Conservation (phyloP, 495 filamentous ascomycete species). For the Tuber aestivum region DNA sequence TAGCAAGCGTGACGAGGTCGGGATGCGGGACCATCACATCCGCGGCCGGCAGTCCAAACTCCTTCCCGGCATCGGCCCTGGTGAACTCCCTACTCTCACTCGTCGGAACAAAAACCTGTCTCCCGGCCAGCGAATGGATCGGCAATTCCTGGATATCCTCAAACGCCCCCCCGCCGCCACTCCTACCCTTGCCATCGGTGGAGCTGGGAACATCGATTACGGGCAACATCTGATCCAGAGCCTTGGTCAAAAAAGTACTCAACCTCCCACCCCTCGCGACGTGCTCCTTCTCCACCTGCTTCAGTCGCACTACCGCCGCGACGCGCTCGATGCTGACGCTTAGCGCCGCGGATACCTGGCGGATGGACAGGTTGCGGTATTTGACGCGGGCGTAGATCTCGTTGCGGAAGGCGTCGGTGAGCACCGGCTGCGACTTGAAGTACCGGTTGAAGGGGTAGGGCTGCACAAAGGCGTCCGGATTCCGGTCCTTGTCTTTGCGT, state of each 20-base stretch:
- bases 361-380: conserved; percentile 59
- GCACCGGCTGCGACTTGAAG: conserved; percentile 66
- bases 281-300: conserved; percentile 69
- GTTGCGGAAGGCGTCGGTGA: conserved; percentile 69
- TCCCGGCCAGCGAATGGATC: conserved; percentile 67
- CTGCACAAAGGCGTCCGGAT: conserved; percentile 12
- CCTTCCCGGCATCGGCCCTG: conserved; percentile 78
- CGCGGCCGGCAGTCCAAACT: conserved; percentile 76
- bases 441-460: conserved; percentile 72
- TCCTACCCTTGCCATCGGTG: conserved; percentile 26
- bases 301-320: conserved; percentile 80
- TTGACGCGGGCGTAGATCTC: conserved; percentile 66
- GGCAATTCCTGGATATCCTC: conserved; percentile 90
- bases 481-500: conserved; percentile 23
- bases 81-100: conserved; percentile 88
- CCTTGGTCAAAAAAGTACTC: conserved; percentile 66
- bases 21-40: conserved; percentile 86
- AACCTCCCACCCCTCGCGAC: conserved; percentile 63
- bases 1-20: conserved; percentile 64
- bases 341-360: conserved; percentile 68
- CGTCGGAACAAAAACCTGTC: conserved; percentile 83
- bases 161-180: conserved; percentile 40
- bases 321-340: conserved; percentile 80
- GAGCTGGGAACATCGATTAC: conserved; percentile 45
- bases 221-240: conserved; percentile 77